These are phyloP conservation scores for Themeda triandra DNA, from an alignment of 176 grass and related monocot species.

Conservation along the genomic window DNA sequence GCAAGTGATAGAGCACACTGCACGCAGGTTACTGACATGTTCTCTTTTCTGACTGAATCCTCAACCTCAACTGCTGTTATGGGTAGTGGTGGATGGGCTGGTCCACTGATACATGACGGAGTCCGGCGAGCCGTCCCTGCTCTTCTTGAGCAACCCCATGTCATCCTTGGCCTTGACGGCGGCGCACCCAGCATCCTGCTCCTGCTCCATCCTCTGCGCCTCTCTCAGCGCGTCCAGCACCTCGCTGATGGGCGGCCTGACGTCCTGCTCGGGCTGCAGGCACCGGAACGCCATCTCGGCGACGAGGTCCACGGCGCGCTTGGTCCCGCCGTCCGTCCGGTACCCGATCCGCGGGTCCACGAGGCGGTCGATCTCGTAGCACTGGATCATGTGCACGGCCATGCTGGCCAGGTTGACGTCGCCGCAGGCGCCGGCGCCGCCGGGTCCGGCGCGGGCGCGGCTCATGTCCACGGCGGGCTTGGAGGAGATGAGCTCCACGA, in stretches of 20 bases:
- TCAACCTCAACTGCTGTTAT: no score
- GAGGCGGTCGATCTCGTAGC: slow-evolving; percentile 26
- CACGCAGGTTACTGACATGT: not conserved
- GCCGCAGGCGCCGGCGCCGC: not conserved
- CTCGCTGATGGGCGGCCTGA: slow-evolving; percentile 41
- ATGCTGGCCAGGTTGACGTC: slow-evolving; percentile 51
- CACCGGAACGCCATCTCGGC: slow-evolving; percentile 53
- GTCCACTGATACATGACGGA: slow-evolving; percentile 37
- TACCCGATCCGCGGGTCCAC: slow-evolving; percentile 40
- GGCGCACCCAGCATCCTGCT: not conserved
- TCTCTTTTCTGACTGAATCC: no score
- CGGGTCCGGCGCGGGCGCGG: not conserved
- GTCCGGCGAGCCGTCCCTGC: slow-evolving; percentile 36
- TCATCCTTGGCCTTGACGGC: not conserved
- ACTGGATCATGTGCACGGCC: slow-evolving; percentile 45
- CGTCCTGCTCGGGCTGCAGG: slow-evolving; percentile 51
- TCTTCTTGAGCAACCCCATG: slow-evolving; percentile 11
- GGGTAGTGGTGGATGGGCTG: slow-evolving; percentile 35
- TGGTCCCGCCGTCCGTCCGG: slow-evolving; percentile 5
- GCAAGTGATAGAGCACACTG: not conserved
- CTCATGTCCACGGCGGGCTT: slow-evolving; percentile 45
- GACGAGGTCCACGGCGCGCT: slow-evolving; percentile 23
- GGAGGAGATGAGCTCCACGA: slow-evolving; percentile 57
- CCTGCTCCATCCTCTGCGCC: slow-evolving; percentile 4
- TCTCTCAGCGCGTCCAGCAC: slow-evolving; percentile 29